Evolutionary conservation across 202 grass and related monocot genomes (phyloP).

Genomic region (Hordeum pubiflorum): DNA sequence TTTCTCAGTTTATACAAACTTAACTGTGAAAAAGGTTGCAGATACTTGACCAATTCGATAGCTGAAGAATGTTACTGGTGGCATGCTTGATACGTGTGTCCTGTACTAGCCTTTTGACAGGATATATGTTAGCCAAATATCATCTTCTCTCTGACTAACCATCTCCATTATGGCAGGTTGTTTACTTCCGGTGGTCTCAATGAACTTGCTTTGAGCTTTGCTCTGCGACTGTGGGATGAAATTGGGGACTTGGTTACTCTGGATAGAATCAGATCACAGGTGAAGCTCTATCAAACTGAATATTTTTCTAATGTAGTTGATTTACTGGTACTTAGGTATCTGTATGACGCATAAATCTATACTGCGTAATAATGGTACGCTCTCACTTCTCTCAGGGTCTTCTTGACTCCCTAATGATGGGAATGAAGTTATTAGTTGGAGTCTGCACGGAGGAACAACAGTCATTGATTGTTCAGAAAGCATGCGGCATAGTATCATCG

Average conservation of each 20-base stretch:
- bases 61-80: neutral
- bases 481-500: conserved; percentile 43
- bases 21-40: conserved; percentile 15
- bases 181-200: conserved; percentile 38
- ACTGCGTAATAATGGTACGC: neutral
- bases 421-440: conserved; percentile 78
- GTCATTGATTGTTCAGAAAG: conserved; percentile 70
- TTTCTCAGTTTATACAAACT: conserved; percentile 14
- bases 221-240: conserved; percentile 61
- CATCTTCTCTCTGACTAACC: conserved; percentile 11
- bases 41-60: conserved; percentile 23
- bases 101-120: conserved; percentile 14
- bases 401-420: conserved; percentile 54
- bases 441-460: conserved; percentile 65
- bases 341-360: conserved; percentile 8
- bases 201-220: conserved; percentile 55
- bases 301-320: conserved; percentile 16
- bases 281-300: conserved; percentile 22
- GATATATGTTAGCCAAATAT: conserved; percentile 3
- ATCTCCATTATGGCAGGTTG: conserved; percentile 41
- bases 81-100: neutral
- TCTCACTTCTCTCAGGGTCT: conserved; percentile 44
- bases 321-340: neutral
- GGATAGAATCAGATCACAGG: conserved; percentile 43
- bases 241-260: conserved; percentile 40